Conservation (phyloP, 345 rosid genomes). For the Syzygium aqueum region DNA sequence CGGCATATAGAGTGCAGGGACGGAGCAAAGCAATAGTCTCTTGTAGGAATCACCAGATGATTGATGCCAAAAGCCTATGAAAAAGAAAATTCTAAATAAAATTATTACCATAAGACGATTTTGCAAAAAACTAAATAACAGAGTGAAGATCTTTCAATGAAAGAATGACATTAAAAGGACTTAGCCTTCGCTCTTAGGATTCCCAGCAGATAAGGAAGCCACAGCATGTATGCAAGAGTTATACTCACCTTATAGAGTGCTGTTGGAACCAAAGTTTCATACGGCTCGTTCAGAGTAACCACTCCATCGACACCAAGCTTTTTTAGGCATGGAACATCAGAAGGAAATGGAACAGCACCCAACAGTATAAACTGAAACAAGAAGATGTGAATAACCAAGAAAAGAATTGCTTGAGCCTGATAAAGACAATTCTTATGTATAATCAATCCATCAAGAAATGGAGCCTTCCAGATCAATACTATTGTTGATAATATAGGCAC, state of each 20-base stretch:
- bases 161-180: not conserved
- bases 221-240: not conserved
- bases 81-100: not conserved
- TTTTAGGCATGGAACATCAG: constrained; percentile 64
- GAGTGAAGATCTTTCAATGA: not conserved
- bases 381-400: not conserved
- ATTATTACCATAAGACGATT: not conserved
- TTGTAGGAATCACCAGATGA: constrained; percentile 93
- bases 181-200: not conserved
- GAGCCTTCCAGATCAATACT: not conserved
- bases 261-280: constrained; percentile 83
- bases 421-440: not conserved
- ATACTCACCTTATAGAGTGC: constrained; percentile 54
- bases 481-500: not conserved
- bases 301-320: constrained; percentile 72
- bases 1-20: constrained; percentile 62
- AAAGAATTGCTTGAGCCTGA: not conserved
- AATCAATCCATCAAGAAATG: not conserved
- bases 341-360: constrained; percentile 81
- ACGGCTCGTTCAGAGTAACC: constrained; percentile 67
- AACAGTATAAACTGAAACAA: constrained; percentile 46
- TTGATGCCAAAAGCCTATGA: constrained; percentile 65
- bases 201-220: not conserved
- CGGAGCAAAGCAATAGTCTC: constrained; percentile 98
- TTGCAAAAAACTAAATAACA: not conserved